These are phyloP conservation scores for Ceratocystis harringtonii DNA, from an alignment of 2,329 filamentous ascomycete species.

Conservation along the genomic window DNA sequence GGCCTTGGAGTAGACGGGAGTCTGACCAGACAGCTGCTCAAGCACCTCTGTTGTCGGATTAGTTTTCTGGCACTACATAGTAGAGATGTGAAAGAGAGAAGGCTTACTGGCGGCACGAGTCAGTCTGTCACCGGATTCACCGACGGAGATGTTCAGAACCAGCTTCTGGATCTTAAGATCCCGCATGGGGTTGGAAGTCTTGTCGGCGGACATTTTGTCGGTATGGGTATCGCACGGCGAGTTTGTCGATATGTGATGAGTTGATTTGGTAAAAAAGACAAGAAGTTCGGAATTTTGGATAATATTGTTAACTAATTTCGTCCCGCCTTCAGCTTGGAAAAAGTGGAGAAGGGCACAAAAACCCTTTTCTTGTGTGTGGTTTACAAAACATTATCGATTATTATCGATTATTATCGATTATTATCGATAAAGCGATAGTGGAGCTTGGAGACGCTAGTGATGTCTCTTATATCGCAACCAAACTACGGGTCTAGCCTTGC, in stretches of 20 bases:
- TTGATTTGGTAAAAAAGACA: conserved; percentile 23
- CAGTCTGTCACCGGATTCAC: conserved; percentile 99
- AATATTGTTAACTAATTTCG: conserved; percentile 9
- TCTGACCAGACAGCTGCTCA: conserved; percentile 98
- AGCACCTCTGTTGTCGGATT: conserved; percentile 52
- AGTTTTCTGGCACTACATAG: background rate
- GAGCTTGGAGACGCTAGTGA: background rate
- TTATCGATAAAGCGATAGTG: conserved; percentile 11
- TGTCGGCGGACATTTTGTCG: conserved; percentile 47
- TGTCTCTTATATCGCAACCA: background rate
- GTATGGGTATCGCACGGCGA: conserved; percentile 16
- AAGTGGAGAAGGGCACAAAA: conserved; percentile 17
- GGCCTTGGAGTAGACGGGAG: conserved; percentile 99
- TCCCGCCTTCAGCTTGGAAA: conserved; percentile 3
- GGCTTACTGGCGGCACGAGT: conserved; percentile 71
- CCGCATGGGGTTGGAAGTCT: conserved; percentile 96
- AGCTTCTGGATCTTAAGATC: conserved; percentile 99
- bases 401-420: conserved; percentile 8
- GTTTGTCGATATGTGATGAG: conserved; percentile 14
- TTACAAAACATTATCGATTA: background rate
- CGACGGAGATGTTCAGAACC: conserved; percentile 98
- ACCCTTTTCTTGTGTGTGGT: conserved; percentile 13
- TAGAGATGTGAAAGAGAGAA: background rate
- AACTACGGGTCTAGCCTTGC: conserved; percentile 11
- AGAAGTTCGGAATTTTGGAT: background rate